These are phyloP conservation scores for Geotrichum histeridarum DNA, from an alignment of 1,139 yeast genomes.

Conservation along the genomic window DNA sequence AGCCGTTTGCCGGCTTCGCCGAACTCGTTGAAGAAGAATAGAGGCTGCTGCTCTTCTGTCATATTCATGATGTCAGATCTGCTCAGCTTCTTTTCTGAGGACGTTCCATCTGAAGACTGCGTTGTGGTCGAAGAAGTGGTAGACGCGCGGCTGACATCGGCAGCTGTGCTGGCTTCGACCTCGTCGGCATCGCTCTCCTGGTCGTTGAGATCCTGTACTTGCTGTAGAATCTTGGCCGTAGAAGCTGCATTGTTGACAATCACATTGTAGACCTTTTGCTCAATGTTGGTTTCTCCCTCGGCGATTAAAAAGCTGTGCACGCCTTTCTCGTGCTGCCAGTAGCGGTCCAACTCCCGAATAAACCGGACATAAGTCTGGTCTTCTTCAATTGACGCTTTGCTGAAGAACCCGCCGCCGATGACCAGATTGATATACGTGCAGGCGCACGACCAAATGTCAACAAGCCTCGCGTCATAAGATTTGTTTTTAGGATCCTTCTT, in stretches of 20 bases:
- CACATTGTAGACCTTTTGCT: slow-evolving; percentile 8
- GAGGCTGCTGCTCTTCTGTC: slow-evolving; percentile 52
- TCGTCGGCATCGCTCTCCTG: slow-evolving; percentile 7
- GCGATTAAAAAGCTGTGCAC: slow-evolving; percentile 10
- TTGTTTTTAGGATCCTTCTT: slow-evolving; percentile 27
- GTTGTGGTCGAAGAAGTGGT: slow-evolving; percentile 11
- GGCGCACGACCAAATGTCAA: slow-evolving; percentile 90
- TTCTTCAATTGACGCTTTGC: slow-evolving; percentile 30
- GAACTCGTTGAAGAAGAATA: slow-evolving; percentile 45
- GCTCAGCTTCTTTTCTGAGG: slow-evolving; percentile 3
- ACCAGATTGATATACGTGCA: slow-evolving; percentile 84
- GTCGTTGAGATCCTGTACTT: slow-evolving; percentile 2
- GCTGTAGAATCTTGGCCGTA: background rate
- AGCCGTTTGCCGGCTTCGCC: slow-evolving; percentile 30
- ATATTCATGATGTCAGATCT: slow-evolving; percentile 16
- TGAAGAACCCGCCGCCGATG: slow-evolving; percentile 35
- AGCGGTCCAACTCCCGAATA: slow-evolving; percentile 36
- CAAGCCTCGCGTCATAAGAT: slow-evolving; percentile 70
- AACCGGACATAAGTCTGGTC: slow-evolving; percentile 30
- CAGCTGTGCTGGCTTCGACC: slow-evolving; percentile 9
- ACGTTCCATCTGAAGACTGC: slow-evolving; percentile 1
- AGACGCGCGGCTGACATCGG: slow-evolving; percentile 12
- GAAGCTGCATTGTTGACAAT: slow-evolving; percentile 9
- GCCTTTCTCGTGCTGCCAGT: slow-evolving; percentile 60
- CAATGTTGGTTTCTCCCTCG: slow-evolving; percentile 17